A percentile compares a stretch with the other conserved stretches of the same genome.
Evolutionary conservation across 768 basidiomycete species (phyloP).

Genomic region (Suillus discolor): DNA sequence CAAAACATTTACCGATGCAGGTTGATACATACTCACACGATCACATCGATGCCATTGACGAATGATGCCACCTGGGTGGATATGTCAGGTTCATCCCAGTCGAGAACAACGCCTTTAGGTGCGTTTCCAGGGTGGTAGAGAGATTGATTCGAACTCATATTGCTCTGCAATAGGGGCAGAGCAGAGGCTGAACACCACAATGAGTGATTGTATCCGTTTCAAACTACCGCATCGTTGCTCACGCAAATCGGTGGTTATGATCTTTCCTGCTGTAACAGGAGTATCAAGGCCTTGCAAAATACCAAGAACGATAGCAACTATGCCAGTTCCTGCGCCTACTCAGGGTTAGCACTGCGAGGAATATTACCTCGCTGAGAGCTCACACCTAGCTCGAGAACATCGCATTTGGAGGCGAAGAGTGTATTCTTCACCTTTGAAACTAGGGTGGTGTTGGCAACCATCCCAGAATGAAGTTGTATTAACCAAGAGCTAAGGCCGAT

Average conservation of each 20-base stretch:
- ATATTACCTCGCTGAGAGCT: background rate
- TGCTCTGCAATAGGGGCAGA: conserved; percentile 74
- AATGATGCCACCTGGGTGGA: conserved; percentile 45
- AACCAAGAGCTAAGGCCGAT: conserved; percentile 86
- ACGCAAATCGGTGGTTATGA: conserved; percentile 78
- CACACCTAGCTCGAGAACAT: conserved; percentile 73
- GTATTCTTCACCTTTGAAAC: conserved; percentile 31
- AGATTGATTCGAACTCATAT: conserved; percentile 52
- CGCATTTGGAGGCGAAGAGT: conserved; percentile 42
- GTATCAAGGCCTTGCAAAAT: conserved; percentile 47
- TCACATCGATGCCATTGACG: conserved; percentile 52
- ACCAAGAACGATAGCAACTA: conserved; percentile 71
- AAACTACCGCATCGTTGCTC: conserved; percentile 27
- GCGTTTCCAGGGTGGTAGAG: conserved; percentile 33
- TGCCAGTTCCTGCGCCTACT: conserved; percentile 82
- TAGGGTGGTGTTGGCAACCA: background rate
- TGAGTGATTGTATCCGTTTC: conserved; percentile 1
- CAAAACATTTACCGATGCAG: background rate
- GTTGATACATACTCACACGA: conserved; percentile 56
- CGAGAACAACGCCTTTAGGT: conserved; percentile 48
- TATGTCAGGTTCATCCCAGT: conserved; percentile 73
- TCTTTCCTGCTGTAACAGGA: conserved; percentile 27
- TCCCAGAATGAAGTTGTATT: conserved; percentile 34
- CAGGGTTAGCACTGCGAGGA: background rate
- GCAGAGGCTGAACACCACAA: conserved; percentile 66